A percentile compares a stretch with the other conserved stretches of the same genome.
These are phyloP conservation scores for Botrytis fragariae DNA, from an alignment of 2,329 filamentous ascomycete species.

Conservation along the genomic window DNA sequence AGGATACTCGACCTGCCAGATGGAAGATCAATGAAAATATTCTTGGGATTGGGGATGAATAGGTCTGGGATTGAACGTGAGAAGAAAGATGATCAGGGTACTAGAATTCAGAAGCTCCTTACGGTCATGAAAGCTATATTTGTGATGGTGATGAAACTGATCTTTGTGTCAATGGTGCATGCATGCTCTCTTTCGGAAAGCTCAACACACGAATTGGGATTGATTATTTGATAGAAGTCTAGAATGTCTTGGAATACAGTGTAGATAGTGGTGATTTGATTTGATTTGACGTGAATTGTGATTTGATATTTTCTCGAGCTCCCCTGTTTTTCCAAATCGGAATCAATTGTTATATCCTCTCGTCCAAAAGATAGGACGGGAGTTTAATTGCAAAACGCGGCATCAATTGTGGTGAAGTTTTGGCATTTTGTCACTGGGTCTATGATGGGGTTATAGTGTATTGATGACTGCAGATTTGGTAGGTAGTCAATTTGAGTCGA, in stretches of 20 bases:
- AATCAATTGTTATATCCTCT: neutral
- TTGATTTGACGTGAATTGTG: neutral
- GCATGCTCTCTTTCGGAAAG: neutral
- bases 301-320: neutral
- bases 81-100: neutral
- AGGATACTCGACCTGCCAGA: neutral
- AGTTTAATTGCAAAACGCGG: neutral
- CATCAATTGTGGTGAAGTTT: neutral
- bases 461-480: neutral
- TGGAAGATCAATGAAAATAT: neutral
- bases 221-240: neutral
- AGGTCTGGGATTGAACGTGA: neutral
- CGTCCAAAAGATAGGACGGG: neutral
- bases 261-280: neutral
- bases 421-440: neutral
- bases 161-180: neutral
- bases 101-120: neutral
- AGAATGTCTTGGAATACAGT: neutral
- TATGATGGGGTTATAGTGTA: neutral
- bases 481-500: neutral
- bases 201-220: neutral
- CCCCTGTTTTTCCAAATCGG: neutral
- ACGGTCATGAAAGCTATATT: neutral
- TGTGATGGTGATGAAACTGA: neutral
- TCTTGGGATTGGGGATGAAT: neutral